These are phyloP conservation scores for Ceratobasidium sp. DNA, from an alignment of 1,284 basidiomycete species.

Conservation along the genomic window DNA sequence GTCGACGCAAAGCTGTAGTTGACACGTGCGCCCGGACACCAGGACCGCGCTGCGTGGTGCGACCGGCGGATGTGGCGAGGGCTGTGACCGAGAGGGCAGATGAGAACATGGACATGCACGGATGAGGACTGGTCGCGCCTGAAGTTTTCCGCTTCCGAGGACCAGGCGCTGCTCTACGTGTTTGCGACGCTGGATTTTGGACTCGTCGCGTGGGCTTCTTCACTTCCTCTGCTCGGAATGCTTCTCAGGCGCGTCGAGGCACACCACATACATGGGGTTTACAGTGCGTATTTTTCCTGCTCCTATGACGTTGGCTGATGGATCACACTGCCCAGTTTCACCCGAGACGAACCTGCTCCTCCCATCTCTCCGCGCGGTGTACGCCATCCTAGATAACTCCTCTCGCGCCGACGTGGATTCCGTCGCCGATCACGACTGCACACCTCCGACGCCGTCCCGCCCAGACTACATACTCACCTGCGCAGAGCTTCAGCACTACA, in stretches of 20 bases:
- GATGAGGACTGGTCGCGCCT: conserved; percentile 25
- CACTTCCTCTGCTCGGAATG: conserved; percentile 1
- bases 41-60: conserved; percentile 29
- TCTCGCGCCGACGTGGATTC: conserved; percentile 35
- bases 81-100: conserved; percentile 13
- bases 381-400: conserved; percentile 28
- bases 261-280: conserved; percentile 23
- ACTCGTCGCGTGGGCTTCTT: conserved; percentile 3
- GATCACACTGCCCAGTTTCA: neutral
- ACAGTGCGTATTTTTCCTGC: conserved; percentile 7
- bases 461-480: conserved; percentile 32
- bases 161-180: conserved; percentile 8
- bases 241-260: conserved; percentile 33
- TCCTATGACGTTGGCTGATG: neutral
- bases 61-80: conserved; percentile 27
- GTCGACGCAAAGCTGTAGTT: conserved; percentile 28
- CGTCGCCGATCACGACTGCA: conserved; percentile 36
- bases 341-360: conserved; percentile 28
- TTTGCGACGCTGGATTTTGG: conserved; percentile 36
- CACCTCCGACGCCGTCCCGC: conserved; percentile 8
- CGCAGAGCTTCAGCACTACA: conserved; percentile 22
- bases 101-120: conserved; percentile 4
- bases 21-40: conserved; percentile 29
- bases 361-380: conserved; percentile 18
- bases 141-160: conserved; percentile 23